These are phyloP conservation scores for Populus davidiana DNA, from an alignment of 345 rosid genomes.

Conservation along the genomic window DNA sequence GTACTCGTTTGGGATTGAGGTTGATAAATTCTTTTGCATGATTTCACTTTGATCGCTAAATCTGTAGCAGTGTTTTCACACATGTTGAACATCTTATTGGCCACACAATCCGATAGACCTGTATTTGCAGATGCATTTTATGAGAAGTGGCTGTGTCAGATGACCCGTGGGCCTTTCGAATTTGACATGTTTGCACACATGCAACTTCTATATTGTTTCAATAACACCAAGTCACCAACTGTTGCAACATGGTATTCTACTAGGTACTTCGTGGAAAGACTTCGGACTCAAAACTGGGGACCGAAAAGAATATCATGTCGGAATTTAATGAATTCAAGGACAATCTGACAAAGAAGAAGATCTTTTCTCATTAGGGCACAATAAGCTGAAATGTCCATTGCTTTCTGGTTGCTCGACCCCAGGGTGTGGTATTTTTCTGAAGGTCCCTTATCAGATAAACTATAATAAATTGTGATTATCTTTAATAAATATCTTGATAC, in stretches of 20 bases:
- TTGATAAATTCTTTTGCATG: conserved; percentile 13
- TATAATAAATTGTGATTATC: neutral
- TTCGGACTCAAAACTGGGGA: conserved; percentile 11
- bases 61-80: neutral
- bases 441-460: neutral
- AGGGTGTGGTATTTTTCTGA: conserved; percentile 14
- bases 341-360: conserved; percentile 30
- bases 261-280: conserved; percentile 1
- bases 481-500: conserved; percentile 17
- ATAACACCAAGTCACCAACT: neutral
- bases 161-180: neutral
- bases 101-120: neutral
- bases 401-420: conserved; percentile 19
- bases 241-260: neutral
- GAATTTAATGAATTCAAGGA: conserved; percentile 18
- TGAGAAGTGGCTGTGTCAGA: neutral
- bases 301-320: conserved; percentile 13
- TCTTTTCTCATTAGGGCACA: conserved; percentile 11
- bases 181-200: conserved; percentile 12
- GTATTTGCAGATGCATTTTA: conserved; percentile 6
- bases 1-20: conserved; percentile 6
- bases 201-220: conserved; percentile 11
- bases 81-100: neutral
- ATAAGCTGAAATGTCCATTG: conserved; percentile 15
- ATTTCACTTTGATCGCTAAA: neutral